Percentiles rank a stretch among this genome's conserved stretches.
These are phyloP conservation scores for Teunomyces tritomae DNA, from an alignment of 805 yeast species.

Conservation along the genomic window DNA sequence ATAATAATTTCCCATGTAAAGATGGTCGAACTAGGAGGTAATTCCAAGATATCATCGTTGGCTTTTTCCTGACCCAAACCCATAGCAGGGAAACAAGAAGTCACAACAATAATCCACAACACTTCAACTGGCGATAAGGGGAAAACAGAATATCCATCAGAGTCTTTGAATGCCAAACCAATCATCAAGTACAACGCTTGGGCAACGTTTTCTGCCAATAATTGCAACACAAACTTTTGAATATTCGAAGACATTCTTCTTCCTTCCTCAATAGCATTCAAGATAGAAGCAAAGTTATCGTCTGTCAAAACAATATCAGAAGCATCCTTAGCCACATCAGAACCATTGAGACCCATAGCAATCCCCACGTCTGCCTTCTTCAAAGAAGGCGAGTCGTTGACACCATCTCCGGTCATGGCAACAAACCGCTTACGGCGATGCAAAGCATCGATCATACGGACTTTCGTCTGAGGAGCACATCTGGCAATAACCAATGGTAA, in stretches of 20 bases:
- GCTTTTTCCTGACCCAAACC: slow-evolving; percentile 41
- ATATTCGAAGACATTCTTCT: slow-evolving; percentile 33
- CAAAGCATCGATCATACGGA: slow-evolving; percentile 73
- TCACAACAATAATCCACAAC: slow-evolving; percentile 34
- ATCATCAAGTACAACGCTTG: slow-evolving; percentile 37
- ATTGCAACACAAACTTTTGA: slow-evolving; percentile 33
- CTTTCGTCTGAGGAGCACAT: slow-evolving; percentile 82
- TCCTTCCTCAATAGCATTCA: slow-evolving; percentile 29
- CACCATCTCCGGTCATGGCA: slow-evolving; percentile 68
- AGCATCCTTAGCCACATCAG: slow-evolving; percentile 29
- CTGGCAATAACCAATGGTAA: slow-evolving; percentile 77
- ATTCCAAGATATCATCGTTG: slow-evolving; percentile 34
- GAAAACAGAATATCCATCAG: slow-evolving; percentile 33
- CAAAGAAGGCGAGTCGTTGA: slow-evolving; percentile 27
- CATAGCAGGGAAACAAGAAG: slow-evolving; percentile 39
- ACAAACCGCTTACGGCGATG: slow-evolving; percentile 46
- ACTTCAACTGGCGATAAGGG: slow-evolving; percentile 42
- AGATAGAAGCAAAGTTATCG: slow-evolving; percentile 26
- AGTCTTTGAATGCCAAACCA: slow-evolving; percentile 36
- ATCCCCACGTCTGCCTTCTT: slow-evolving; percentile 28
- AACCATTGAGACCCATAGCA: slow-evolving; percentile 29
- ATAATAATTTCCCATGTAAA: slow-evolving; percentile 41
- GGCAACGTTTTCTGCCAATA: slow-evolving; percentile 32
- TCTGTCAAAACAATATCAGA: slow-evolving; percentile 27
- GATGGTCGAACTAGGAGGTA: slow-evolving; percentile 36